A percentile compares a stretch with the other conserved stretches of the same genome.
These are phyloP conservation scores for Balansia obtecta DNA, from an alignment of 2,329 filamentous ascomycete genomes.

Conservation along the genomic window DNA sequence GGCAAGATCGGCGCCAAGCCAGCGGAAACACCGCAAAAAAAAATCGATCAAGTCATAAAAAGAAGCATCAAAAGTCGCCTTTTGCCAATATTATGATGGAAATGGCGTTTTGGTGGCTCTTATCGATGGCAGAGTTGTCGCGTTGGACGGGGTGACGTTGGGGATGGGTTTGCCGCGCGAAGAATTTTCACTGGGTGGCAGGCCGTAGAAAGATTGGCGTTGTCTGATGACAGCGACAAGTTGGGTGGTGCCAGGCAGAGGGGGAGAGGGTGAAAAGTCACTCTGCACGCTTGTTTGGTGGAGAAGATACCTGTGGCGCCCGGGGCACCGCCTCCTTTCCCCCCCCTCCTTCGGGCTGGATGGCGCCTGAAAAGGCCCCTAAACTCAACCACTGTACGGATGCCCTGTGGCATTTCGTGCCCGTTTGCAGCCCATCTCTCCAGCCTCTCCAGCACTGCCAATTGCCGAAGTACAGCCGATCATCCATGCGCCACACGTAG, in stretches of 20 bases:
- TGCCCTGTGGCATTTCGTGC: neutral
- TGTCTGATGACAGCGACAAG: slow-evolving; percentile 5
- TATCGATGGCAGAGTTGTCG: slow-evolving; percentile 41
- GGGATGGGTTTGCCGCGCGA: slow-evolving; percentile 38
- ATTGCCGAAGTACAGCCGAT: too few species aligned
- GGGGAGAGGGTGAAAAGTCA: slow-evolving; percentile 6
- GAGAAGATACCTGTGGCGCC: slow-evolving; percentile 17
- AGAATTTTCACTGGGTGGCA: slow-evolving; percentile 38
- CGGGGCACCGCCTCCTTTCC: slow-evolving; percentile 21
- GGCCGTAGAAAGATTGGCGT: slow-evolving; percentile 13
- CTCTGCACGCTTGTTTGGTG: slow-evolving; percentile 7
- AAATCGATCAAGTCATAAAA: slow-evolving; percentile 53
- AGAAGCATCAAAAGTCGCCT: slow-evolving; percentile 39
- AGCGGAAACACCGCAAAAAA: slow-evolving; percentile 50
- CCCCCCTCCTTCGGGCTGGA: slow-evolving; percentile 10
- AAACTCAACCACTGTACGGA: neutral
- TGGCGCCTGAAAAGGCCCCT: slow-evolving; percentile 2
- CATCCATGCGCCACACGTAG: too few species aligned
- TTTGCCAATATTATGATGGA: slow-evolving; percentile 38
- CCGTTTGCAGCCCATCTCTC: too few species aligned
- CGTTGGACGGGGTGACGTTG: slow-evolving; percentile 44
- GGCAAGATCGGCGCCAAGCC: slow-evolving; percentile 26
- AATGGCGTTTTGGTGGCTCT: slow-evolving; percentile 33
- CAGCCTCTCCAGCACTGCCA: too few species aligned
- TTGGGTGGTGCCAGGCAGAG: slow-evolving; percentile 8